Evolutionary conservation across 768 basidiomycete species (phyloP).

Genomic region (Cyathus striatus): DNA sequence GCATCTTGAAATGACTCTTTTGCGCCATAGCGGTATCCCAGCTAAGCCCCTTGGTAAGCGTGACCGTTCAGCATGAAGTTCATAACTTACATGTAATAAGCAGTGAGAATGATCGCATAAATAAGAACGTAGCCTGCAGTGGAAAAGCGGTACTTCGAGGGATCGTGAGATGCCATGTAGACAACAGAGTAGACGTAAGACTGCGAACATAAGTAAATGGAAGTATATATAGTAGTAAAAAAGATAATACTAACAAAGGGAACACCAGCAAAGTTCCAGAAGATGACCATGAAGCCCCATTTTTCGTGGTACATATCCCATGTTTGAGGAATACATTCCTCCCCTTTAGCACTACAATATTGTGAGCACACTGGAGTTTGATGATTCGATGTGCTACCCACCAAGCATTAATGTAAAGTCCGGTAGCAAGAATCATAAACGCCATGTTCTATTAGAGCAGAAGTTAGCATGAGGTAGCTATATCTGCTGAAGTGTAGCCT

Average conservation of each 20-base stretch:
- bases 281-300: slow-evolving; percentile 97
- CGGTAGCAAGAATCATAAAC: slow-evolving; percentile 93
- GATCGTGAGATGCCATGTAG: slow-evolving; percentile 95
- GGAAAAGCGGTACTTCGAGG: slow-evolving; percentile 82
- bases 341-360: slow-evolving; percentile 70
- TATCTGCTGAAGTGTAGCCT: slow-evolving; percentile 18
- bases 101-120: slow-evolving; percentile 70
- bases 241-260: slow-evolving; percentile 61
- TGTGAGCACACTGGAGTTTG: slow-evolving; percentile 4
- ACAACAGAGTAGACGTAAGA: slow-evolving; percentile 97
- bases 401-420: slow-evolving; percentile 97
- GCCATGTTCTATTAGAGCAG: slow-evolving; percentile 72
- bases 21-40: slow-evolving; percentile 96
- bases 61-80: too few species aligned
- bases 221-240: not conserved
- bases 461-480: slow-evolving; percentile 1
- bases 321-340: slow-evolving; percentile 92
- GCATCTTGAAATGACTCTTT: slow-evolving; percentile 97
- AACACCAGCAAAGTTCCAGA: slow-evolving; percentile 95
- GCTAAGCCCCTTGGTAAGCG: too few species aligned
- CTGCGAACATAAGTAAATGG: slow-evolving; percentile 25
- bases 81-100: slow-evolving; percentile 86
- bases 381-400: slow-evolving; percentile 20
- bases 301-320: slow-evolving; percentile 99
- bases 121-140: slow-evolving; percentile 68